Percentiles rank a stretch among this genome's conserved stretches.
These are phyloP conservation scores for Fusarium neocosmosporiellum DNA, from an alignment of 2,329 filamentous ascomycete genomes.

Conservation along the genomic window DNA sequence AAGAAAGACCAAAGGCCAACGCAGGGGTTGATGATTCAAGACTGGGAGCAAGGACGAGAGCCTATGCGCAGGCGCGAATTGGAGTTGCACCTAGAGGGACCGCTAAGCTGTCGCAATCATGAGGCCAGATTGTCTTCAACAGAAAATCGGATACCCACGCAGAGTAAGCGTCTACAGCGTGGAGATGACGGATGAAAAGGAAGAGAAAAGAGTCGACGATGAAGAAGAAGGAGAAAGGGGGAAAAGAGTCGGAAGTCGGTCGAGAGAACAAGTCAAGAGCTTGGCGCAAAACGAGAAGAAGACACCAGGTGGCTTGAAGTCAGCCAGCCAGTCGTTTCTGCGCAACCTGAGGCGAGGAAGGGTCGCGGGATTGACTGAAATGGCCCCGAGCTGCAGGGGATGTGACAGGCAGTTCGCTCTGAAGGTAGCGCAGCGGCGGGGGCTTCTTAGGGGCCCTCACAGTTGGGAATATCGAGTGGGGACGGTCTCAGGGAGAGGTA, in stretches of 20 bases:
- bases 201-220: slow-evolving; percentile 14
- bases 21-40: slow-evolving; percentile 16
- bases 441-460: slow-evolving; percentile 17
- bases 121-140: slow-evolving; percentile 49
- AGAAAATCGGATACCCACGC: slow-evolving; percentile 30
- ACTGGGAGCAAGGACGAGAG: slow-evolving; percentile 1
- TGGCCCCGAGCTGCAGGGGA: slow-evolving; percentile 43
- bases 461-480: slow-evolving; percentile 16
- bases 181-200: background rate
- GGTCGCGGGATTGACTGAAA: slow-evolving; percentile 41
- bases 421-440: slow-evolving; percentile 23
- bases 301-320: slow-evolving; percentile 50
- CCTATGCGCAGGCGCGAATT: slow-evolving; percentile 21
- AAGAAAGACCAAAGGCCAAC: slow-evolving; percentile 2
- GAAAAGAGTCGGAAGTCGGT: slow-evolving; percentile 25
- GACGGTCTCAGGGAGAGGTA: slow-evolving; percentile 22
- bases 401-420: slow-evolving; percentile 34
- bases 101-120: slow-evolving; percentile 42
- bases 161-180: slow-evolving; percentile 25
- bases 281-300: slow-evolving; percentile 44
- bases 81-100: slow-evolving; percentile 21
- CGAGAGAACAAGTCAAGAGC: slow-evolving; percentile 31
- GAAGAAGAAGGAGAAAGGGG: slow-evolving; percentile 34
- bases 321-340: slow-evolving; percentile 41
- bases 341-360: slow-evolving; percentile 44